Percentiles rank a stretch among this genome's conserved stretches.
Evolutionary conservation across 2,329 filamentous ascomycete species (phyloP).

Genomic region (Fusarium guadeloupense): DNA sequence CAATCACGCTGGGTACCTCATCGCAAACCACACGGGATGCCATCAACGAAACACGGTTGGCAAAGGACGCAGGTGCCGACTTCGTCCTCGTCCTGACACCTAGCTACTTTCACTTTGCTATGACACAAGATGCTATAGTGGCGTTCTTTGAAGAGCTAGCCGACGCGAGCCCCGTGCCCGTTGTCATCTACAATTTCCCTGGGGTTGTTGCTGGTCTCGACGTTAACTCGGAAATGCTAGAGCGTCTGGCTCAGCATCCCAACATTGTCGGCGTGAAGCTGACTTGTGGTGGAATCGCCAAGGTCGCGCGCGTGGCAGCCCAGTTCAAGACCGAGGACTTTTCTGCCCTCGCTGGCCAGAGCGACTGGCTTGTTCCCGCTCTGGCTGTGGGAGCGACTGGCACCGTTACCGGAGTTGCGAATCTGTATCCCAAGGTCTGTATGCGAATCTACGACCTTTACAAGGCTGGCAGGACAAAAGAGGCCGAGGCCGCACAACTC

Average conservation of each 20-base stretch:
- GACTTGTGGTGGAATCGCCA: conserved; percentile 78
- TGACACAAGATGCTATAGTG: conserved; percentile 66
- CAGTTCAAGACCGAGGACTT: conserved; percentile 65
- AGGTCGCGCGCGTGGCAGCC: conserved; percentile 69
- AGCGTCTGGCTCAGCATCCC: conserved; percentile 63
- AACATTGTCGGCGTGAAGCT: conserved; percentile 78
- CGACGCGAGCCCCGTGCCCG: conserved; percentile 65
- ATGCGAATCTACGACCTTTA: conserved; percentile 60
- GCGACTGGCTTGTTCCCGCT: conserved; percentile 74
- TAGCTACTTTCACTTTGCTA: conserved; percentile 75
- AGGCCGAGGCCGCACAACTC: conserved; percentile 60
- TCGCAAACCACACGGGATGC: conserved; percentile 73
- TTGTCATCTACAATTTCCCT: conserved; percentile 79
- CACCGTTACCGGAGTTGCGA: conserved; percentile 70
- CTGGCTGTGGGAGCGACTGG: conserved; percentile 67
- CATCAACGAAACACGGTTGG: conserved; percentile 70
- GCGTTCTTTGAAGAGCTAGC: conserved; percentile 71
- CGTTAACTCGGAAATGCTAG: conserved; percentile 72
- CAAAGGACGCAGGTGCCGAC: conserved; percentile 70
- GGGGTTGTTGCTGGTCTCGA: conserved; percentile 73
- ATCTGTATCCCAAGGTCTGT: conserved; percentile 68
- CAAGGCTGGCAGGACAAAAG: conserved; percentile 55
- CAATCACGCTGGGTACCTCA: conserved; percentile 73
- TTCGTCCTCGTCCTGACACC: conserved; percentile 74
- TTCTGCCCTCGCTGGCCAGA: conserved; percentile 74